These are phyloP conservation scores for Dactylellina leptospora DNA, from an alignment of 2,329 filamentous ascomycete species.

Conservation along the genomic window DNA sequence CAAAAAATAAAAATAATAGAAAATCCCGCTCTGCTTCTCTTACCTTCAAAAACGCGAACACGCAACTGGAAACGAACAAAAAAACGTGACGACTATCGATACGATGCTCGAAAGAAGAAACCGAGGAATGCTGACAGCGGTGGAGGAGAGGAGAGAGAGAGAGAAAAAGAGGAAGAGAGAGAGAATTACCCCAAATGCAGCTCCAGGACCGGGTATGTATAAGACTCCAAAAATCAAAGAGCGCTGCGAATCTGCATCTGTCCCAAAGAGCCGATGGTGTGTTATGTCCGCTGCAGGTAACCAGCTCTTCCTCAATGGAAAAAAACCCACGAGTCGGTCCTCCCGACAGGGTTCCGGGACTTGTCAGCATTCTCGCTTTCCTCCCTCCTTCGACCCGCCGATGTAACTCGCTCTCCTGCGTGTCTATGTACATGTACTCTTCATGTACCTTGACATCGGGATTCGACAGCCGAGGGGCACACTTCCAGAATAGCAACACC, in stretches of 20 bases:
- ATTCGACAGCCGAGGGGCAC: slow-evolving; percentile 12
- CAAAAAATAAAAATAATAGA: slow-evolving; percentile 5
- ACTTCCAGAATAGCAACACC: slow-evolving; percentile 2
- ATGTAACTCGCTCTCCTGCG: not conserved
- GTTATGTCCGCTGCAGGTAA: too few species aligned
- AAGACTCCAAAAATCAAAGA: not conserved
- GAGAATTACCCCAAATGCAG: not conserved
- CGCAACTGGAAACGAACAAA: not conserved
- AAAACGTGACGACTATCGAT: slow-evolving; percentile 14
- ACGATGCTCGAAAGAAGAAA: slow-evolving; percentile 23
- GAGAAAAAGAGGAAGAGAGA: slow-evolving; percentile 6
- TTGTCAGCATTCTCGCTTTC: slow-evolving; percentile 21
- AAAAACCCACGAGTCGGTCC: not conserved
- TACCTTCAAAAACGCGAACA: slow-evolving; percentile 14
- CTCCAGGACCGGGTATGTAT: slow-evolving; percentile 4
- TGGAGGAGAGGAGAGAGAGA: not conserved
- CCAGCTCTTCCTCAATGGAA: slow-evolving; percentile 11
- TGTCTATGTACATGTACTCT: slow-evolving; percentile 4
- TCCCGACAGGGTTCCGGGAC: slow-evolving; percentile 6
- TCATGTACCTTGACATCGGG: slow-evolving; percentile 12
- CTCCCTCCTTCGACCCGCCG: too few species aligned
- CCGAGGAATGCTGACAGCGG: slow-evolving; percentile 3
- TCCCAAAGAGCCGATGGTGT: slow-evolving; percentile 16
- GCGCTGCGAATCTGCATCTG: slow-evolving; percentile 8
- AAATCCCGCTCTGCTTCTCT: not conserved